Conservation (phyloP, 352 stramenopile species). For the Globisporangium nunn region DNA sequence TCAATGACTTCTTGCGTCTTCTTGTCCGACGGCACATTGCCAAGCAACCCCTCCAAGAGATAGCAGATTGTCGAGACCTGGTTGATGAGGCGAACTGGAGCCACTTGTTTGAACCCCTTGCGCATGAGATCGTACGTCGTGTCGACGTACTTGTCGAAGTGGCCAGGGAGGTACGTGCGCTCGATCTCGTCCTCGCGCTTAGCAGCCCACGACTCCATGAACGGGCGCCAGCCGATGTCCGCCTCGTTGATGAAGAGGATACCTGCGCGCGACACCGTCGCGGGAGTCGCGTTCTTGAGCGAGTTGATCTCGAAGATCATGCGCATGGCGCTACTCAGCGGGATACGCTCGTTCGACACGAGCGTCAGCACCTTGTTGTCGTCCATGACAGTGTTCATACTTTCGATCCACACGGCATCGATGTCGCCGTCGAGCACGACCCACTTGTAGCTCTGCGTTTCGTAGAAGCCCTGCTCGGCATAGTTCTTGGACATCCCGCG, state of each 20-base stretch:
- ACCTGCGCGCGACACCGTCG: slow-evolving; percentile 81
- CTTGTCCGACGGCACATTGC: slow-evolving; percentile 82
- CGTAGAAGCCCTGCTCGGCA: slow-evolving; percentile 90
- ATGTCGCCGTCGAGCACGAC: slow-evolving; percentile 86
- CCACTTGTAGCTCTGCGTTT: slow-evolving; percentile 91
- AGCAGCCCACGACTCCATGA: slow-evolving; percentile 95
- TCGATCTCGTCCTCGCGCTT: slow-evolving; percentile 88
- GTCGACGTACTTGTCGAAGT: slow-evolving; percentile 97
- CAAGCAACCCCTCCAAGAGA: slow-evolving; percentile 91
- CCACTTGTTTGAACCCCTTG: slow-evolving; percentile 94
- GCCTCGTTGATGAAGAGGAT: slow-evolving; percentile 88
- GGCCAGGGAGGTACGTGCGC: slow-evolving; percentile 85
- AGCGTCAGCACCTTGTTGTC: slow-evolving; percentile 96
- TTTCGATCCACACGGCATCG: slow-evolving; percentile 87
- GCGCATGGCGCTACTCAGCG: slow-evolving; percentile 76
- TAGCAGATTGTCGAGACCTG: slow-evolving; percentile 96
- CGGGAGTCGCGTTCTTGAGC: slow-evolving; percentile 82
- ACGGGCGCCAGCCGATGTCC: slow-evolving; percentile 93
- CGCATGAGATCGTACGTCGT: slow-evolving; percentile 91
- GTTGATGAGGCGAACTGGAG: slow-evolving; percentile 91
- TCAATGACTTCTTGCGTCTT: slow-evolving; percentile 92
- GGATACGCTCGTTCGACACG: slow-evolving; percentile 85
- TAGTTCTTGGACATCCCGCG: slow-evolving; percentile 88
- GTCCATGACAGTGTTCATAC: slow-evolving; percentile 98
- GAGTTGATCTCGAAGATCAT: slow-evolving; percentile 91